These are phyloP conservation scores for Eleusine coracana DNA, from an alignment of 176 grass and related monocot species.

Conservation along the genomic window DNA sequence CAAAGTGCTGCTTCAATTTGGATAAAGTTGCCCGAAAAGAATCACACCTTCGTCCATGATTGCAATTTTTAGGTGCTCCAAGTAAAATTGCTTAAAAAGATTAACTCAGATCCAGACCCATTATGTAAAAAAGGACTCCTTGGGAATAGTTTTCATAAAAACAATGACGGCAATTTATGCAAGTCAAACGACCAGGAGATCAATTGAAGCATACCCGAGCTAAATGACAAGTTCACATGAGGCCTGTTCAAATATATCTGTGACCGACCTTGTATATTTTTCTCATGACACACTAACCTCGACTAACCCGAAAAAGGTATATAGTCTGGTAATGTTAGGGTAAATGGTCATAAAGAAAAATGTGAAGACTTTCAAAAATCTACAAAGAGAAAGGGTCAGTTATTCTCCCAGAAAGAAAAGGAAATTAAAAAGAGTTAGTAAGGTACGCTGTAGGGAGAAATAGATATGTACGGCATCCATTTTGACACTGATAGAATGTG, in stretches of 20 bases:
- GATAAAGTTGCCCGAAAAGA: constrained; percentile 49
- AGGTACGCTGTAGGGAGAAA: background rate
- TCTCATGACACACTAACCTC: constrained; percentile 34
- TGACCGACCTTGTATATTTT: background rate
- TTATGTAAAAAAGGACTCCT: constrained; percentile 16
- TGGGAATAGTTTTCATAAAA: constrained; percentile 4
- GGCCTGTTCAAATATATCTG: background rate
- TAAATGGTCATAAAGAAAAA: constrained; percentile 10
- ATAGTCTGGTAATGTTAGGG: constrained; percentile 48
- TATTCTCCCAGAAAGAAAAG: background rate
- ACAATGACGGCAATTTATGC: background rate
- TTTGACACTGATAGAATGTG: background rate
- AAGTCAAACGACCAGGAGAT: background rate
- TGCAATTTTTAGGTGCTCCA: constrained; percentile 41
- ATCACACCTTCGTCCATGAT: constrained; percentile 29
- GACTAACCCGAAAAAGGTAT: constrained; percentile 39
- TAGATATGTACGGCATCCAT: background rate
- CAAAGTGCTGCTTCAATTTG: constrained; percentile 43
- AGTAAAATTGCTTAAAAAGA: constrained; percentile 33
- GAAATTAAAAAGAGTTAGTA: background rate
- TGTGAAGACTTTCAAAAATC: constrained; percentile 32
- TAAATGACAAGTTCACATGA: constrained; percentile 5
- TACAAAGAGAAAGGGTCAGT: constrained; percentile 41
- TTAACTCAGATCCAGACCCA: constrained; percentile 12
- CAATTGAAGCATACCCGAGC: background rate